Base-by-base conservation (phyloP, 768 basidiomycete species). In the Russula brevipes region DNA sequence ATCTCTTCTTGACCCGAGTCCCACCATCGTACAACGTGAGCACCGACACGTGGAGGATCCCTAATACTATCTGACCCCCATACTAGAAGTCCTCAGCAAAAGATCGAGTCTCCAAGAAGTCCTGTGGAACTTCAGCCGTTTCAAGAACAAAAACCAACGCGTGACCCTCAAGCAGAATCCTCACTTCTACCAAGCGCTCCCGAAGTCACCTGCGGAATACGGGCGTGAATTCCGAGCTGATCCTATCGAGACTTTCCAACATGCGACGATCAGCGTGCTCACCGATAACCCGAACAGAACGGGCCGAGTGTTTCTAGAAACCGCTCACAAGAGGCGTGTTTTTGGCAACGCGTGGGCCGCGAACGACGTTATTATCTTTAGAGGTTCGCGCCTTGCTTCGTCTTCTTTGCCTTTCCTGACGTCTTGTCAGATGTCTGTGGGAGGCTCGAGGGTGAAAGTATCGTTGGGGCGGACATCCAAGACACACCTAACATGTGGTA, bases 41-140 rank as follows among this genome's bases (percentile, higher is more conserved):
- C 14, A n/a, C 7, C 35, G 4, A 38, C 42, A 10, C 9, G 14
- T 17, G 10, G 14, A 31, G 1, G 16, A 1, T 24, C 12, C 2
- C 2, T 46, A 24, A 1, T 53, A 4, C 12, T 33, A 39, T 39
- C 56, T 63, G 8, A 63, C 24, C 11, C 30, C 17, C 2, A 36
- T 57, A 8, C 2, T 36, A 65, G 64, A 61, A 30, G n/a, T 31
- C 8, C 55, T 65, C 36, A 14, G 60, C 30, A 9, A 41, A 42
- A 57, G 11, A 5, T 33, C 64, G 16, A 36, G 10, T 16, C 19
- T 41, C 7, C 14, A 44, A 14, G 64, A 65, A 49, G 30, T 65
- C 7, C 8, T 63, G 8, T 65, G 64, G 64, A 65, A 63, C 14
- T 63, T 65, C 45, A 44, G 38, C 33, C 60, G 51, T 35, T 35